phyloP scores from a whole-genome alignment of 169 alveolate genomes.

The Plasmodium knowlesi region DNA sequence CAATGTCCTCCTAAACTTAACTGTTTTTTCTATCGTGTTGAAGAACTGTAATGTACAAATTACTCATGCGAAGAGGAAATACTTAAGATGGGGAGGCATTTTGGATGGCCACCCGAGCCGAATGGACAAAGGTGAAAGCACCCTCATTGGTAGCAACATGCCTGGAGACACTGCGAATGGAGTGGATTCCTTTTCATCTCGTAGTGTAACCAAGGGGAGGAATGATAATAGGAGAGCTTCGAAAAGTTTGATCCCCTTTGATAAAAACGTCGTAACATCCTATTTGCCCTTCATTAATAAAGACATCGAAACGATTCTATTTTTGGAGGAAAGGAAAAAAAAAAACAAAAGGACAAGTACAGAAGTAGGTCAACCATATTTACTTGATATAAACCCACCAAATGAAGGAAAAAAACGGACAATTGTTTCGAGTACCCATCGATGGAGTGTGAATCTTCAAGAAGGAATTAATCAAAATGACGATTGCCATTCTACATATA shows the following conservation, averaged over 20 bases:
- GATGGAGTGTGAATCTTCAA: neutral
- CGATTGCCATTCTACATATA: neutral
- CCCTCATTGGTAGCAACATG: neutral
- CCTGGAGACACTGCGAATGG: neutral
- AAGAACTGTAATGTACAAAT: constrained; percentile 65
- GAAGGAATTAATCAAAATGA: neutral
- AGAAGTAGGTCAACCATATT: neutral
- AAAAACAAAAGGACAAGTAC: constrained; percentile 16
- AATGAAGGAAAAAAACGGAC: neutral
- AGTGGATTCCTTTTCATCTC: neutral
- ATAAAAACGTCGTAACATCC: constrained; percentile 36
- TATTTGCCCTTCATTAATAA: constrained; percentile 66
- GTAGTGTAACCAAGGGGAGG: neutral
- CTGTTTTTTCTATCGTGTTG: constrained; percentile 41
- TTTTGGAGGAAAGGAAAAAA: neutral
- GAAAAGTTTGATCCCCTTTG: constrained; percentile 1
- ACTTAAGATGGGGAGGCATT: neutral
- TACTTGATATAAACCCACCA: neutral
- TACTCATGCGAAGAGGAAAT: constrained; percentile 36
- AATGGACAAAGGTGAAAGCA: neutral
- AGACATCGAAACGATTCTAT: constrained; percentile 43
- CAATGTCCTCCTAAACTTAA: constrained; percentile 41
- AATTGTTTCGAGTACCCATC: neutral
- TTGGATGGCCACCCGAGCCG: neutral
- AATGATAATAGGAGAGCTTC: neutral